Evolutionary conservation across 2,329 filamentous ascomycete genomes (phyloP), one percentile per base, ranked within the genome.

Genomic region (Phaeoacremonium minimum): DNA sequence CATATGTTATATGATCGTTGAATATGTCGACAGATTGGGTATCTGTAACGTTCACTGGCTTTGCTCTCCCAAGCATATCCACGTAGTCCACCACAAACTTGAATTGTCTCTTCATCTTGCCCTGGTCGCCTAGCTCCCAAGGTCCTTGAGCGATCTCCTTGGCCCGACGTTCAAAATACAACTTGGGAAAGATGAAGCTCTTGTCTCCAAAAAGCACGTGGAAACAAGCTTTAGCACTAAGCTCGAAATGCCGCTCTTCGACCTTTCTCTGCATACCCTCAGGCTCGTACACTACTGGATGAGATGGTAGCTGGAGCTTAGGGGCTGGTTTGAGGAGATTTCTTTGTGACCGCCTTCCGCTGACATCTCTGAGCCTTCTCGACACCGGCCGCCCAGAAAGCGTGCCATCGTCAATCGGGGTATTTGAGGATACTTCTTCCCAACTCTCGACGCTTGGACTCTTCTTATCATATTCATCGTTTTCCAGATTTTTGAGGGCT

Each of bases 151-250:
- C 80, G 44, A 96, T 89, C 44, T 83, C 80, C 57, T 83, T 77
- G 12, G 86, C 87, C 50, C 82, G 76, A 35, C 86, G 77, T 56
- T 95, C 88, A 55, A 87, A 84, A 56, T 96, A 91, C 18, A 97
- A 71, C 52, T 91, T 81, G 50, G 93, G 88, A 63, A 96, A 98
- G 28, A 97, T 83, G 20, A 90, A 87, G 56, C 87, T 95, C 64
- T 91, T 95, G 60, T 98, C 93, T 26, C 93, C 93, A 60, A 97
- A 98, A 35, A 98, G 75, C 13, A 97, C 87, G 54, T 97, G 91
- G 59, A 97, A 98, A 40, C 95, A 80, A 0, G 87, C 88, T 60
- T 98, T 97, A 32, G 93, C 85, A 44, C 87, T 94, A 42, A 97
- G 83, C 47, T 94, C 85, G 57, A 95, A 95, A 46, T 88, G 77